Evolutionary conservation across 257 asterid genomes (phyloP), one percentile per base, ranked within the genome.

Genomic region (Craterostigma plantagineum): DNA sequence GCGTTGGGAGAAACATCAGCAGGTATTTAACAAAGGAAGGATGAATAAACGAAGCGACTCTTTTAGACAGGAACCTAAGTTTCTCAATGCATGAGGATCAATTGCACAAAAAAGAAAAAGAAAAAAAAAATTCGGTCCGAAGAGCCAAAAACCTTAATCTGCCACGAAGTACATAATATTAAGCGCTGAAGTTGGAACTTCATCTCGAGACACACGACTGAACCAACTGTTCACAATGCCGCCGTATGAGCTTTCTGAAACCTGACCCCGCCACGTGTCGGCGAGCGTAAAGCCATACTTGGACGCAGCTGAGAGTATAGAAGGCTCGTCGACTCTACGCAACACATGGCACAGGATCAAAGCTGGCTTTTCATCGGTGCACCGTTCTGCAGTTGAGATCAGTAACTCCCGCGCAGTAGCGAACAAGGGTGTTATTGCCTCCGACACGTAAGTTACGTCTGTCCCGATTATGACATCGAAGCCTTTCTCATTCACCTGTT

Each of bases 401-500:
- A 23, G 6, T 23, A 83, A 60, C 51, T 70, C 78, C 33, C 59
- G 63, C 11, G 93, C 92, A 4, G 95, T 83, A 10, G 74, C 65
- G 49, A 90, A 90, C 46, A 90, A 57, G 0, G 98, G 95, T 10
- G 46, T 11, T 42, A 79, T 66, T 6, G 93, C 81, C 55, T 74
- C 77, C 14, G 66, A 37, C n/a, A 82, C 42, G 16, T 82, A 87
- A 0, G 92, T 70, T 4, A 87, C 93, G 14, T 87, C 98, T 0
- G 98, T 82, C 48, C 95, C 98, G 39, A 87, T 62, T 30, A 87
- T 77, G 51, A 82, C 41, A 15, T 87, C 93, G n/a, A 82, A 87
- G 8, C 93, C 93, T 48, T 44, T 46, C 34, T 43, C 61, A 13
- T 58, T 76, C 50, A 68, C 44, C 46, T 58, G 18, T 66, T 67